Base-by-base conservation (phyloP, 2,329 filamentous ascomycete genomes). In the Ophiobolus disseminans region DNA sequence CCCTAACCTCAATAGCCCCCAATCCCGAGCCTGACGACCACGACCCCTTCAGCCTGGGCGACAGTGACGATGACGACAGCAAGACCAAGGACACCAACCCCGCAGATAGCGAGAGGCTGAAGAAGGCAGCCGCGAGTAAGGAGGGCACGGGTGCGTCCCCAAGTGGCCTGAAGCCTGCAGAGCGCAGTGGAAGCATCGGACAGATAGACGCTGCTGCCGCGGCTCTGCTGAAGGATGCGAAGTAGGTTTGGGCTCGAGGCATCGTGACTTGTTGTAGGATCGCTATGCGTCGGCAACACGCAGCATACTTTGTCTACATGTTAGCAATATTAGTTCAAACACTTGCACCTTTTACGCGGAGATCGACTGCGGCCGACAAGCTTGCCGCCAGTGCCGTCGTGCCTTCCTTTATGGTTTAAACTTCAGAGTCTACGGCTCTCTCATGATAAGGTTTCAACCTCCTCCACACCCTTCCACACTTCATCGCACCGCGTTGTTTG, bases 31-130 rank as follows among this genome's bases (percentile, higher is more conserved):
- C 83, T 14, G 91, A 76, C 17, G 78, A 97, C 61, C 93, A 96
- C 63, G 94, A 99, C 68, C 94, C 94, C 0, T 99, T 99, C 76
- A 97, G 91, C 66, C 82, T 99, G 11, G 94, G 94, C 4, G 93
- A 97, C 63, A 96, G 91, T 66, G 93, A 97, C 60, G 94, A 99
- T 74, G 88, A 88, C 61, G 90, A 92, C 43, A 74, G 78, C 13
- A 94, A 91, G 75, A 81, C 82, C 38, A 86, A 86, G 69, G 84
- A 86, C 48, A 65, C 78, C 38, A 78, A 79, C 45, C 73, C 80
- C 42, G 80, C 86, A 50, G 80, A 80, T 50, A 79, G 70, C 1
- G 76, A 78, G 60, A 62, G 78, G 42, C 58, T 79, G 51, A 83
- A 84, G 71, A 74, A 76, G 57, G 70, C 75, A 16, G 79, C 78